Percentiles rank a stretch among this genome's conserved stretches.
phyloP scores from a whole-genome alignment of 345 rosid species.

The Rhodomyrtus tomentosa region DNA sequence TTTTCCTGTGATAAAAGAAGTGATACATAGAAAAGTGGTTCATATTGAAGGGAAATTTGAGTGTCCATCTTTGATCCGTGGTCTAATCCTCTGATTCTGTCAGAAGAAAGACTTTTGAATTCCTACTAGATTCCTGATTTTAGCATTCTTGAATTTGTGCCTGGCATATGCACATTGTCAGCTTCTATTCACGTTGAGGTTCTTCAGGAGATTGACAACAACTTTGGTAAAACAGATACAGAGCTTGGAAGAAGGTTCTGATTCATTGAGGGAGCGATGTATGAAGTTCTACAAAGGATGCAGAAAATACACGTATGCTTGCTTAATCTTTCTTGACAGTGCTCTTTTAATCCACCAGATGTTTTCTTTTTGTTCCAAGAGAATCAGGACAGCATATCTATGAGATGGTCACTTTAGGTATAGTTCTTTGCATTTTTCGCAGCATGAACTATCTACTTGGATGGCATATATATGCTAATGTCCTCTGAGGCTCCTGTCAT shows the following conservation, averaged over 20 bases:
- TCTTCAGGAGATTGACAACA: background rate
- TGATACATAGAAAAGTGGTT: background rate
- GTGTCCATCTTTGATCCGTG: background rate
- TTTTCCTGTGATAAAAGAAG: background rate
- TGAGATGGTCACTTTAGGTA: background rate
- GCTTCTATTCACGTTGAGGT: background rate
- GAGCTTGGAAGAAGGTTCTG: slow-evolving; percentile 83
- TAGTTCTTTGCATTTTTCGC: background rate
- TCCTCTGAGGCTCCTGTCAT: background rate
- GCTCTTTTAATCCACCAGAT: background rate
- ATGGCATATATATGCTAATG: background rate
- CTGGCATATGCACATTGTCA: background rate
- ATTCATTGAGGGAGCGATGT: slow-evolving; percentile 78
- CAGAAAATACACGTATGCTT: slow-evolving; percentile 87
- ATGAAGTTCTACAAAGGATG: slow-evolving; percentile 94
- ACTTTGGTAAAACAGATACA: slow-evolving; percentile 59
- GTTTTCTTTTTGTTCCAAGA: background rate
- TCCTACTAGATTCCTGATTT: background rate
- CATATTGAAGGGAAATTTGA: background rate
- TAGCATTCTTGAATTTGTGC: background rate
- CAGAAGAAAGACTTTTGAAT: background rate
- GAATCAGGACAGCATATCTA: background rate
- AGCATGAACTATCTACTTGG: background rate
- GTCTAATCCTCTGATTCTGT: background rate
- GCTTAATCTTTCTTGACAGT: background rate